Evolutionary conservation across 2,329 filamentous ascomycete genomes (phyloP), one percentile per base, ranked within the genome.

Genomic region (Cercospora beticola): DNA sequence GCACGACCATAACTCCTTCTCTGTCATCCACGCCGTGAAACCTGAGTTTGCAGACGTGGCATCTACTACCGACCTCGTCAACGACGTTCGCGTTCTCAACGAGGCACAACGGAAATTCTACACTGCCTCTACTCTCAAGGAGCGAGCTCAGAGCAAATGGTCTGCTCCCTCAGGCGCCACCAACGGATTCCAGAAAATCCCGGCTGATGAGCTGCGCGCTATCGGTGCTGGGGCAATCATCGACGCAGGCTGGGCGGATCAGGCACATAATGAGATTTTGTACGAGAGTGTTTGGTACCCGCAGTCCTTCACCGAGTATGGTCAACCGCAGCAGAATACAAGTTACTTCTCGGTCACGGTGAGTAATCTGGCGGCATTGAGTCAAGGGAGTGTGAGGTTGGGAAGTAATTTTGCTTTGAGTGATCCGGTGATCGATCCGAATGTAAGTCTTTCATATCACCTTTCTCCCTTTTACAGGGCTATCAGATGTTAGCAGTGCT

Each of bases 1-100:
- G 4, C 81, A 88, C 67, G 88, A 91, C 74, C 87, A 89, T 57
- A 79, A 73, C 43, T 75, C 79, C 70, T 83, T 86, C 21, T 76
- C 69, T 16, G 66, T 73, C n/a, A 63, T 71, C 23, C 70, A 76
- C 40, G 68, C 65, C 9, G 74, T 77, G n/a, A 73, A 75, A 40
- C 73, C 74, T 5, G 54, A 71, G 12, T 69, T 70, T 58, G 70
- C 70, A 8, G 52, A 62, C 9, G 58, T 68, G n/a, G 70, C 56
- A 9, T 58, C 33, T 3, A 69, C 62, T 3, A 68, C 64, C n/a
- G 65, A 67, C 12, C 68, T 70, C 59, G 71, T 66, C 18, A 71
- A 71, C 31, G 69, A 71, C 30, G 16, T 68, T 9, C 46, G 26
- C 7, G 23, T 71, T 16, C 60, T 70, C 7, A 66, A 69, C 31